Evolutionary conservation across 768 basidiomycete genomes (phyloP).

Genomic region (Gelatoporia subvermispora): DNA sequence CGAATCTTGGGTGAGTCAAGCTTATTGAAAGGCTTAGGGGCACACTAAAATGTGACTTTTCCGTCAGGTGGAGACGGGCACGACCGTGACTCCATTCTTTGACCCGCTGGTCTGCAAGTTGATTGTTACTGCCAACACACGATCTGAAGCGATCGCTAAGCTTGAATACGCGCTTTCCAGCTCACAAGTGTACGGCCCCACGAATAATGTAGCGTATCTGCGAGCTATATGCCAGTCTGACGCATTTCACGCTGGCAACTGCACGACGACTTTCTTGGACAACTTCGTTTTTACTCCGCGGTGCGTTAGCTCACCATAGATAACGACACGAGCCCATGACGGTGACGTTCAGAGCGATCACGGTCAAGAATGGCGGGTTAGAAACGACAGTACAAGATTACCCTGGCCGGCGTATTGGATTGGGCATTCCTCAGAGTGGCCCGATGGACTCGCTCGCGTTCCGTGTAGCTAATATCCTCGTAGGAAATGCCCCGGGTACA

Average conservation of each 20-base stretch:
- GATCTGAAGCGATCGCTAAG: conserved; percentile 41
- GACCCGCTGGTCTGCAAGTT: conserved; percentile 60
- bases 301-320: conserved; percentile 22
- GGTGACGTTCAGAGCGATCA: conserved; percentile 36
- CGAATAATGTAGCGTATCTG: conserved; percentile 55
- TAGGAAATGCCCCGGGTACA: conserved; percentile 42
- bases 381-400: conserved; percentile 57
- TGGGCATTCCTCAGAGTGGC: conserved; percentile 60
- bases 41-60: neutral
- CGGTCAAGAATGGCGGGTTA: conserved; percentile 49
- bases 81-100: conserved; percentile 46
- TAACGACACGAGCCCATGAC: neutral
- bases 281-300: conserved; percentile 36
- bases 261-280: conserved; percentile 47
- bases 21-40: conserved; percentile 6
- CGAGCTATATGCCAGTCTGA: conserved; percentile 36
- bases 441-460: conserved; percentile 61
- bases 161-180: conserved; percentile 35
- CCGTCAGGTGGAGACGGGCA: conserved; percentile 33
- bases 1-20: conserved; percentile 48
- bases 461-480: conserved; percentile 51
- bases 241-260: conserved; percentile 36
- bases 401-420: conserved; percentile 45
- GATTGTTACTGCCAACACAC: conserved; percentile 43
- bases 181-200: conserved; percentile 48